Evolutionary conservation across 306 rosid genomes (phyloP), one percentile per base, ranked within the genome.

Genomic region (Begonia fuchsioides): DNA sequence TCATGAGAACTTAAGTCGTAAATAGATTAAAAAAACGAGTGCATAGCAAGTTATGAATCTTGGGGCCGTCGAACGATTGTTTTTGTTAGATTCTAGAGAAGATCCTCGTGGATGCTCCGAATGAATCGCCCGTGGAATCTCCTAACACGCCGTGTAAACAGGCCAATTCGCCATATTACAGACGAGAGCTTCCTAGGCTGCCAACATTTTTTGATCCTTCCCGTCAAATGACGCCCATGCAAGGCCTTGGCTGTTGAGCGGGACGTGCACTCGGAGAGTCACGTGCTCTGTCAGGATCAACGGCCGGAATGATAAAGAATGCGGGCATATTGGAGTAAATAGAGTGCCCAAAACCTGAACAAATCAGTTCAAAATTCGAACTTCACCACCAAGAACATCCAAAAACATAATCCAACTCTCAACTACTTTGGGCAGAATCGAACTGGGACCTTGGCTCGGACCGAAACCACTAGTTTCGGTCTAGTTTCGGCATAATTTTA

Each of bases 151-250:
- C 3, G 95, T 90, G 44, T 95, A 94, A 64, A 90, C 98, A 2
- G 98, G 98, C 95, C 98, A 90, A 1, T 81, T 85, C 11, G 98
- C 98, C 94, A 90, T 85, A 68, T 87, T 85, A 76, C 95, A 85
- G 9, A 85, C 85, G 12, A 90, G 85, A 26, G 98, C 96, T 49
- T 90, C 95, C 14, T 95, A 95, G 2, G 98, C 83, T 15, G 68
- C 80, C 59, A 90, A 45, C 60, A 68, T 72, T 51, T 82, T 85
- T 81, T 94, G 68, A 76, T 75, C 81, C 69, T 85, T 90, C 13
- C 98, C 98, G 38, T 90, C 98, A 58, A 90, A 90, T 1, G 98
- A 85, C 2, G 92, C 98, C 94, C 94, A 90, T 45, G 98, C 98
- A 18, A 76, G 79, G 67, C 96, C 72, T 65, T 93, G 70, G 65